A percentile compares a stretch with the other conserved stretches of the same genome.
Evolutionary conservation across 2,329 filamentous ascomycete species (phyloP).

Genomic region (Fusarium proliferatum): DNA sequence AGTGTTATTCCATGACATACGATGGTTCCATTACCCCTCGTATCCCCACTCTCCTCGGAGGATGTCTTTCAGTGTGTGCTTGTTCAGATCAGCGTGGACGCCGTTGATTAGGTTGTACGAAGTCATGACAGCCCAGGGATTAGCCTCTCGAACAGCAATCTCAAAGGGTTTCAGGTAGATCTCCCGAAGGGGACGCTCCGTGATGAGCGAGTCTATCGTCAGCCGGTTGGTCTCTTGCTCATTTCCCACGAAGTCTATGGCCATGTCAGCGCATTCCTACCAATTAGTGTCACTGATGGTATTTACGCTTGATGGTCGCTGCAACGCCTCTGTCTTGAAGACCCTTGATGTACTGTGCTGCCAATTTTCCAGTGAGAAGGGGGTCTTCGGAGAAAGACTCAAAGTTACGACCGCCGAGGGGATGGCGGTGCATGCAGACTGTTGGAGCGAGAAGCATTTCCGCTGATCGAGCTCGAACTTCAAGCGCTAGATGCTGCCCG

Average conservation of each 20-base stretch:
- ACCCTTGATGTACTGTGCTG: conserved; percentile 77
- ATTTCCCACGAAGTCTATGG: conserved; percentile 73
- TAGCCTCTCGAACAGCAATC: conserved; percentile 75
- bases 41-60: conserved; percentile 72
- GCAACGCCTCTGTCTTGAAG: conserved; percentile 79
- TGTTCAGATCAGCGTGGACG: conserved; percentile 65
- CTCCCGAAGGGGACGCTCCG: conserved; percentile 74
- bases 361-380: conserved; percentile 77
- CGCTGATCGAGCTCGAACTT: conserved; percentile 78
- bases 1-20: not conserved
- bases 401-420: conserved; percentile 86
- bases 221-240: conserved; percentile 71
- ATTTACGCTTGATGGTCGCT: conserved; percentile 80
- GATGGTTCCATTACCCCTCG: conserved; percentile 58
- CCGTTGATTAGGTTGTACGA: conserved; percentile 77
- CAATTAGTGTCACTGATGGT: fast-evolving
- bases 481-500: conserved; percentile 76
- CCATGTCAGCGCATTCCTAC: not conserved
- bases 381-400: conserved; percentile 90
- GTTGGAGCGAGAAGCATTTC: conserved; percentile 81
- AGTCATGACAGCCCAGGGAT: conserved; percentile 76
- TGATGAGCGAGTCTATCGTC: conserved; percentile 71
- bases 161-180: conserved; percentile 81
- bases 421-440: conserved; percentile 84
- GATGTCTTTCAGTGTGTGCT: conserved; percentile 65